Conservation (phyloP, 148 eudicot genomes). For the Rhododendron griersonianum region DNA sequence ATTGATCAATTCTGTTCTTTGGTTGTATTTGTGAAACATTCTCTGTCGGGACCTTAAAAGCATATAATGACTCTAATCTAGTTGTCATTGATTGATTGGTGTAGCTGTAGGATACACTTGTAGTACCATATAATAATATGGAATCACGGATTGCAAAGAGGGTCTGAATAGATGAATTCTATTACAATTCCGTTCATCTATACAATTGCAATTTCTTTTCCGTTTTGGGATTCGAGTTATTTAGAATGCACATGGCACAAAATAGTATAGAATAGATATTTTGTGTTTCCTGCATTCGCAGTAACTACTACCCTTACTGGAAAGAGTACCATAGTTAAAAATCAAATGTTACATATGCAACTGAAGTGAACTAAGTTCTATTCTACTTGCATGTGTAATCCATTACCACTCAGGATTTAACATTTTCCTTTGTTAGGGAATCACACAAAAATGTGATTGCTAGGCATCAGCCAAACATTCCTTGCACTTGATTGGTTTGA, state of each 20-base stretch:
- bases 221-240: neutral
- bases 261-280: neutral
- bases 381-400: neutral
- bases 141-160: no score
- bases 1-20: neutral
- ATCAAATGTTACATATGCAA: neutral
- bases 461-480: neutral
- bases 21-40: neutral
- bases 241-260: neutral
- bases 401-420: neutral
- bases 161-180: neutral
- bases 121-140: no score
- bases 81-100: neutral
- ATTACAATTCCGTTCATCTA: neutral
- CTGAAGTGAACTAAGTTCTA: neutral
- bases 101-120: no score
- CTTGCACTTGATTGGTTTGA: neutral
- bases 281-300: neutral
- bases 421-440: neutral
- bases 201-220: neutral
- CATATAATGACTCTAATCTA: neutral
- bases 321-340: neutral
- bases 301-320: neutral
- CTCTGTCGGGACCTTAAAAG: neutral
- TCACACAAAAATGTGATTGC: neutral